Evolutionary conservation across 2,329 filamentous ascomycete species (phyloP), one percentile per base, ranked within the genome.

Genomic region (Zarea fungicola): DNA sequence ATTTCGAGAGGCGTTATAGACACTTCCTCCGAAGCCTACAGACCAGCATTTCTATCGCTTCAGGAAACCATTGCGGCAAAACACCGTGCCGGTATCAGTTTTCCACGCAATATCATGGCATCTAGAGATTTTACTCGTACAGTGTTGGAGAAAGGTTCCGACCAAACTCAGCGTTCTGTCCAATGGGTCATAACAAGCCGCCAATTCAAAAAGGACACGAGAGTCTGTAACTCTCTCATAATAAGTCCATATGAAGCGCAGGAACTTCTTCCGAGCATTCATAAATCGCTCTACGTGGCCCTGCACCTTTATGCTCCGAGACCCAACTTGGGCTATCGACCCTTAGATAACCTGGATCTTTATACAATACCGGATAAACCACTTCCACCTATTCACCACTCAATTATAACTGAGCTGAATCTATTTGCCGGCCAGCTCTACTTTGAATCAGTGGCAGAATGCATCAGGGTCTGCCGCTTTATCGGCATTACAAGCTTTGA

Each of bases 351-450:
- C 31, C 19, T 45, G 22, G 32, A 45, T 23, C 31, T 36, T 3
- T 45, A 36, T 16, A 36, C 22, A 16, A 13, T 45, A 13, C 32
- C 42, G n/a, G 22, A 36, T 9, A 21, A 44, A 16, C 42, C 31
- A 22, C 13, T 16, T 19, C 14, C 23, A 3, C 32, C 25, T 5
- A 19, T 45, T 25, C 46, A 36, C 8, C 2, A 13, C 4, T 21
- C 21, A 23, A 18, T 4, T n/a, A 10, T 18, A 0, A 63, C 69
- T 0, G 69, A 79, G 50, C 69, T 89, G 0, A 84, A 85, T 35
- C 63, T 89, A 0, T 88, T 89, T 49, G 70, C 85, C 0, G 85
- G 85, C 0, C 81, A 85, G 48, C 69, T 88, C 0, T 89, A 88
- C 55, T 67, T 88, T 9, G 62, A 60, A 0, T 73, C 69, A 0